These are phyloP conservation scores for Rhizomucor pusillus DNA, from an alignment of 371 early-diverging fungal species.

Conservation along the genomic window DNA sequence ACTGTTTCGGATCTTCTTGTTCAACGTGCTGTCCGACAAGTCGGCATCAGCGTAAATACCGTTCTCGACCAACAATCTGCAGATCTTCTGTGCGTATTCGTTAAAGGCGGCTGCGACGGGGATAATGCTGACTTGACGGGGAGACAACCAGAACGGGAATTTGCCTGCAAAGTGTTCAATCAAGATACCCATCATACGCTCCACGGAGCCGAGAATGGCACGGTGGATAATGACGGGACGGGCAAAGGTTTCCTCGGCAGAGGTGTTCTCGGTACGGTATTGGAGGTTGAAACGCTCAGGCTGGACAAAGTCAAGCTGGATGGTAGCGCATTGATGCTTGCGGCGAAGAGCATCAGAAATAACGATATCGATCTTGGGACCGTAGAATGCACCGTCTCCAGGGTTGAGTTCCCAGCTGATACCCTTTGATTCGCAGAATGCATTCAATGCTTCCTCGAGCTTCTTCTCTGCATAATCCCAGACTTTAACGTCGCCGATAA, in stretches of 20 bases:
- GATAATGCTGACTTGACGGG: slow-evolving; percentile 92
- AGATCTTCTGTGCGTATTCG: slow-evolving; percentile 66
- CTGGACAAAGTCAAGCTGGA: slow-evolving; percentile 98
- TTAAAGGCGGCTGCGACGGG: slow-evolving; percentile 70
- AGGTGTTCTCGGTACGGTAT: slow-evolving; percentile 71
- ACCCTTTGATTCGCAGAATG: slow-evolving; percentile 58
- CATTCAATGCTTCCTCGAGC: slow-evolving; percentile 78
- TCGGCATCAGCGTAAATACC: slow-evolving; percentile 91
- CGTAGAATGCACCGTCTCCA: slow-evolving; percentile 99
- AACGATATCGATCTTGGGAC: slow-evolving; percentile 99
- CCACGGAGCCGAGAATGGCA: slow-evolving; percentile 98
- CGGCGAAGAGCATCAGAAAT: slow-evolving; percentile 94
- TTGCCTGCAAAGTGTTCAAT: slow-evolving; percentile 93
- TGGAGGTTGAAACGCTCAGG: slow-evolving; percentile 92
- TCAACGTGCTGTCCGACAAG: slow-evolving; percentile 81
- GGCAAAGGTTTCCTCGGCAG: slow-evolving; percentile 48
- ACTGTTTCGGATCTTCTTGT: slow-evolving; percentile 92
- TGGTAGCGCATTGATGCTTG: slow-evolving; percentile 97
- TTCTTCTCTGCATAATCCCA: slow-evolving; percentile 96
- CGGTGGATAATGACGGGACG: slow-evolving; percentile 99
- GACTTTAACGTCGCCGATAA: slow-evolving; percentile 88
- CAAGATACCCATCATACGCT: slow-evolving; percentile 97
- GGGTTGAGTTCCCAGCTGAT: slow-evolving; percentile 87
- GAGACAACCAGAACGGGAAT: slow-evolving; percentile 99
- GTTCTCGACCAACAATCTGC: slow-evolving; percentile 54